A percentile compares a stretch with the other conserved stretches of the same genome.
Evolutionary conservation across 768 basidiomycete species (phyloP).

Genomic region (Suillus cothurnatus): DNA sequence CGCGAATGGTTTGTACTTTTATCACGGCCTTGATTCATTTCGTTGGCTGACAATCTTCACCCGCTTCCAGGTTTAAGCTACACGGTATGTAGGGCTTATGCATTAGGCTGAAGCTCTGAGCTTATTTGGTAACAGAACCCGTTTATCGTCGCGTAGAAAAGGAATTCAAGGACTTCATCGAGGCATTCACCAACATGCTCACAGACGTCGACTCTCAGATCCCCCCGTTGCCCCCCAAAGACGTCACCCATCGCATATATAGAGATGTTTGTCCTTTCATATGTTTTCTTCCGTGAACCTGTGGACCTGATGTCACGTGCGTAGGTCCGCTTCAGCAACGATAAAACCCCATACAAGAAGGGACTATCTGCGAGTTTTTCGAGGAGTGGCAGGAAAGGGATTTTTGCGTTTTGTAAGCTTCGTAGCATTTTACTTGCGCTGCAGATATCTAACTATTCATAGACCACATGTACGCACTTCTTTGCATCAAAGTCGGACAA

Average conservation of each 20-base stretch:
- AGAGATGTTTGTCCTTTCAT: background rate
- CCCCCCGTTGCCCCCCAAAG: constrained; percentile 87
- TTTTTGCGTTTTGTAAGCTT: constrained; percentile 81
- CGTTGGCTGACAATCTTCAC: background rate
- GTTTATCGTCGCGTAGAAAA: constrained; percentile 62
- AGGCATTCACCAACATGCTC: constrained; percentile 65
- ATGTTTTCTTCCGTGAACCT: background rate
- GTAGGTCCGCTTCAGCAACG: constrained; percentile 87
- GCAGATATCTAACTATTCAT: background rate
- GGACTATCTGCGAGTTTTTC: constrained; percentile 84
- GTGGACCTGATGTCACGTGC: background rate
- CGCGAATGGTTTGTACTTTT: constrained; percentile 64
- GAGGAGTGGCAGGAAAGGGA: constrained; percentile 86
- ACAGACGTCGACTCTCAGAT: constrained; percentile 77
- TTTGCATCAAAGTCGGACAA: background rate
- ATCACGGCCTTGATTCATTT: background rate
- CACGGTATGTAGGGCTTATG: constrained; percentile 49
- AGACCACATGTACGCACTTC: background rate
- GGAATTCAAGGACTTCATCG: constrained; percentile 88
- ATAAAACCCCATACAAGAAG: constrained; percentile 95
- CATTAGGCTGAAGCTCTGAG: background rate
- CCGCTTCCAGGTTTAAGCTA: constrained; percentile 71
- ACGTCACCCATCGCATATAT: constrained; percentile 64
- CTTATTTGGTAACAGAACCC: constrained; percentile 21
- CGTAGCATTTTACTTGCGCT: too few species aligned